Conservation (phyloP, 2,329 filamentous ascomycete genomes). For the Talaromyces pinophilus region DNA sequence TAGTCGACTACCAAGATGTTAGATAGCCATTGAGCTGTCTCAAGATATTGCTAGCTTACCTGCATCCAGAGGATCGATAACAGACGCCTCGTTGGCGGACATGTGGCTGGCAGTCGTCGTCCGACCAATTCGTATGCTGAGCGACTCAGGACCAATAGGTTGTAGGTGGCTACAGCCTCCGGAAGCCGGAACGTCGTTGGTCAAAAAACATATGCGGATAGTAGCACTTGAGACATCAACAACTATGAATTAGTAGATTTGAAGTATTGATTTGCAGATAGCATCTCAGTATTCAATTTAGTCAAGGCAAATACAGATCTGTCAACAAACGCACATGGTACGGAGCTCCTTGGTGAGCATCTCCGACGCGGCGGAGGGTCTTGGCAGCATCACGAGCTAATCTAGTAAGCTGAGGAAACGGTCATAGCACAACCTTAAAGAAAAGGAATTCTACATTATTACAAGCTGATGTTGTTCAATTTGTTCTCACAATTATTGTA, state of each 20-base stretch:
- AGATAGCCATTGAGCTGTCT: slow-evolving; percentile 16
- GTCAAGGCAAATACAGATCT: not conserved
- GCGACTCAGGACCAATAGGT: slow-evolving; percentile 10
- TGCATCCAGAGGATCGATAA: slow-evolving; percentile 48
- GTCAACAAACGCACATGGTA: not conserved
- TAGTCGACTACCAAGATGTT: slow-evolving; percentile 66
- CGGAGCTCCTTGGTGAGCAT: slow-evolving; percentile 14
- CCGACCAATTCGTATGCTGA: slow-evolving; percentile 31
- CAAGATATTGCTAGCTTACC: slow-evolving; percentile 35
- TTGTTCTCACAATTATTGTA: not conserved
- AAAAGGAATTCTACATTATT: not conserved
- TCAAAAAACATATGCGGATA: slow-evolving; percentile 18
- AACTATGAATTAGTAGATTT: not conserved
- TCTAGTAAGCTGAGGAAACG: not conserved
- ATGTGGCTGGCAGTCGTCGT: slow-evolving; percentile 43
- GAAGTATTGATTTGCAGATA: not conserved
- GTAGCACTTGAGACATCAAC: not conserved
- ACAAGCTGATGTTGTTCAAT: not conserved
- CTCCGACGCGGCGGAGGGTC: slow-evolving; percentile 3
- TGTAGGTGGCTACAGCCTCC: slow-evolving; percentile 21
- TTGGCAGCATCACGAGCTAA: slow-evolving; percentile 11
- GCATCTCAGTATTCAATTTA: not conserved
- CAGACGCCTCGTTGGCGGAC: slow-evolving; percentile 40
- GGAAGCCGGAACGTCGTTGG: slow-evolving; percentile 21
- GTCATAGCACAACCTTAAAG: not conserved